These are phyloP conservation scores for Penicillium olsonii DNA, from an alignment of 2,329 filamentous ascomycete genomes.

Conservation along the genomic window DNA sequence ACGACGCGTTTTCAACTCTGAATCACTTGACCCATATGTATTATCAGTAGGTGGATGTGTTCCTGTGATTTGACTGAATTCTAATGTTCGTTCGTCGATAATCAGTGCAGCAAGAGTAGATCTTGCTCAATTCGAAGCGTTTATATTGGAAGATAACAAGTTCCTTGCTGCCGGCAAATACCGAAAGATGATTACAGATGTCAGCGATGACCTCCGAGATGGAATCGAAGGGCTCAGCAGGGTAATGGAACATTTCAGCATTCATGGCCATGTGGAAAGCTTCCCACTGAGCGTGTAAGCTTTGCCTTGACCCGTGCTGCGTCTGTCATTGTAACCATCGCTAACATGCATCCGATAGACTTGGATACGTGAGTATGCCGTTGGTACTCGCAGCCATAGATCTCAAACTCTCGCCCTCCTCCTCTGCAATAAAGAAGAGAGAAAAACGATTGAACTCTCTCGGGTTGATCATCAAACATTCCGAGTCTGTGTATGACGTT, in stretches of 20 bases:
- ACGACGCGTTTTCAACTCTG: slow-evolving; percentile 49
- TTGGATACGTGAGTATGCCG: slow-evolving; percentile 30
- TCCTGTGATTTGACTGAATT: neutral
- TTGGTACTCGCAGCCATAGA: slow-evolving; percentile 31
- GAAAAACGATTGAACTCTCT: slow-evolving; percentile 22
- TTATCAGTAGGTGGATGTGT: slow-evolving; percentile 48
- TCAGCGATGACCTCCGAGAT: slow-evolving; percentile 45
- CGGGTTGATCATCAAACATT: slow-evolving; percentile 26
- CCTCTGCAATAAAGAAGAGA: slow-evolving; percentile 14
- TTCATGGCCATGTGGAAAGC: slow-evolving; percentile 48
- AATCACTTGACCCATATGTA: slow-evolving; percentile 56
- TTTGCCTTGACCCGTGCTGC: too few species aligned
- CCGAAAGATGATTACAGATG: slow-evolving; percentile 35
- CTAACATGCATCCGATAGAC: slow-evolving; percentile 10
- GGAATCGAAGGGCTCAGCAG: slow-evolving; percentile 49
- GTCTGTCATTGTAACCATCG: too few species aligned
- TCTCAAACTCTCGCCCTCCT: slow-evolving; percentile 27
- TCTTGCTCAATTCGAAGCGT: slow-evolving; percentile 51
- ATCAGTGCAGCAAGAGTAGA: slow-evolving; percentile 46
- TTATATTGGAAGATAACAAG: slow-evolving; percentile 44
- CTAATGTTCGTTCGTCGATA: neutral
- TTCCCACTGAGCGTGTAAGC: slow-evolving; percentile 53
- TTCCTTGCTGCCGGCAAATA: slow-evolving; percentile 42
- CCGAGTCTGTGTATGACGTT: slow-evolving; percentile 27
- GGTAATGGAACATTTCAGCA: slow-evolving; percentile 51